phyloP scores from a whole-genome alignment of 257 asterid genomes.

The Solanum bulbocastanum region DNA sequence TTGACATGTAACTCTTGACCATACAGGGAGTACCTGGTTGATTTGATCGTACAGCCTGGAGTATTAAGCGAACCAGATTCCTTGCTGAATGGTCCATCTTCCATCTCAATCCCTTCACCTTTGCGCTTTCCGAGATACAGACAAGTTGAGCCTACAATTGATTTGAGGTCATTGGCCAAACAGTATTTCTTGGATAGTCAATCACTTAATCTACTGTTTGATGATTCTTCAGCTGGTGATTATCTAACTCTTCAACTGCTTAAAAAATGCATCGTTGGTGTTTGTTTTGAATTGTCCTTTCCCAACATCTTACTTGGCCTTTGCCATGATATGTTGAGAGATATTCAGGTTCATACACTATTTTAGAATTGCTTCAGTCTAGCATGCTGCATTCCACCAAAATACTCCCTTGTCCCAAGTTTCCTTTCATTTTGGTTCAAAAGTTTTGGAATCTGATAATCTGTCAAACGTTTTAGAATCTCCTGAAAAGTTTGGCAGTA shows the following conservation, averaged over 20 bases:
- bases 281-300: background rate
- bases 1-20: constrained; percentile 2
- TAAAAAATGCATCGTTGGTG: background rate
- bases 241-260: background rate
- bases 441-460: background rate
- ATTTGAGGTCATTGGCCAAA: constrained; percentile 79
- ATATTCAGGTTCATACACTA: background rate
- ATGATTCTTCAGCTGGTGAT: constrained; percentile 70
- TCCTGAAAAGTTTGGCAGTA: background rate
- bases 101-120: constrained; percentile 86
- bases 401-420: background rate
- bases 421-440: background rate
- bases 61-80: constrained; percentile 80
- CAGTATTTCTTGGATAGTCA: constrained; percentile 71
- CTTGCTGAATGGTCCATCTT: constrained; percentile 83
- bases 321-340: background rate
- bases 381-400: background rate
- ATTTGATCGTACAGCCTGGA: constrained; percentile 81
- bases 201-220: constrained; percentile 72
- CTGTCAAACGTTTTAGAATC: background rate
- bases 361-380: background rate
- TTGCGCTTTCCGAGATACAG: constrained; percentile 75
- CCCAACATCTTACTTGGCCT: background rate
- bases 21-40: constrained; percentile 89
- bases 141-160: constrained; percentile 58